A percentile compares a stretch with the other conserved stretches of the same genome.
Evolutionary conservation across 2,329 filamentous ascomycete species (phyloP).

Genomic region (Hypoxylon sp.): DNA sequence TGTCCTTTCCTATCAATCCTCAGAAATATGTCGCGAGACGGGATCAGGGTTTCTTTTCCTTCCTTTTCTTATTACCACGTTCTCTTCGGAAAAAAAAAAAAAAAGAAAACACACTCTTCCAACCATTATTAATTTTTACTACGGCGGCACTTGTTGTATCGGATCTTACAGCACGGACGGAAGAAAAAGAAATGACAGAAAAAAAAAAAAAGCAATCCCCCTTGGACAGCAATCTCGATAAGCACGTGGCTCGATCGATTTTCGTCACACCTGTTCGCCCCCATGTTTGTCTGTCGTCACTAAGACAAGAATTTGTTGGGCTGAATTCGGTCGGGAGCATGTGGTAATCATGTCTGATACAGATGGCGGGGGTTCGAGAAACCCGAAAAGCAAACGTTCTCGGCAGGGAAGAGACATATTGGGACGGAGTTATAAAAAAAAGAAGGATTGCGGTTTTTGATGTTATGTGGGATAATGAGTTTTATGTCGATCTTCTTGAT

Average conservation of each 20-base stretch:
- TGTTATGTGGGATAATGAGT: slow-evolving; percentile 1
- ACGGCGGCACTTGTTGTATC: slow-evolving; percentile 3
- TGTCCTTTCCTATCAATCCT: slow-evolving; percentile 6
- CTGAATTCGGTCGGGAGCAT: slow-evolving; percentile 17
- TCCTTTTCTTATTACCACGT: slow-evolving; percentile 5
- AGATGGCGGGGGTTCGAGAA: slow-evolving; percentile 8
- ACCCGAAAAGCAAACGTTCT: slow-evolving; percentile 20
- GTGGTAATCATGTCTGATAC: slow-evolving; percentile 18
- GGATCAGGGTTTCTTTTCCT: slow-evolving; percentile 19
- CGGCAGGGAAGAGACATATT: slow-evolving; percentile 5
- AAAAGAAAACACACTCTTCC: slow-evolving; percentile 17
- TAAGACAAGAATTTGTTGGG: slow-evolving; percentile 31
- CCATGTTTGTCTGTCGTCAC: slow-evolving; percentile 13
- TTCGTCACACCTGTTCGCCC: slow-evolving; percentile 20
- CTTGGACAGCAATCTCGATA: slow-evolving; percentile 15
- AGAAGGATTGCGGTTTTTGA: neutral
- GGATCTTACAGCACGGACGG: slow-evolving; percentile 14
- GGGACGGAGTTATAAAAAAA: slow-evolving; percentile 6
- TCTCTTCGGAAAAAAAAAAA: no score
- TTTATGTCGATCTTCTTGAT: neutral
- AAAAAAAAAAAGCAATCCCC: slow-evolving; percentile 3
- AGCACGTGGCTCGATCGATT: slow-evolving; percentile 29
- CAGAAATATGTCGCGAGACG: slow-evolving; percentile 21
- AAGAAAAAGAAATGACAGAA: slow-evolving; percentile 18
- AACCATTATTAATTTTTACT: slow-evolving; percentile 4